Conservation (phyloP, 2,329 filamentous ascomycete genomes). For the Cercospora sesami region DNA sequence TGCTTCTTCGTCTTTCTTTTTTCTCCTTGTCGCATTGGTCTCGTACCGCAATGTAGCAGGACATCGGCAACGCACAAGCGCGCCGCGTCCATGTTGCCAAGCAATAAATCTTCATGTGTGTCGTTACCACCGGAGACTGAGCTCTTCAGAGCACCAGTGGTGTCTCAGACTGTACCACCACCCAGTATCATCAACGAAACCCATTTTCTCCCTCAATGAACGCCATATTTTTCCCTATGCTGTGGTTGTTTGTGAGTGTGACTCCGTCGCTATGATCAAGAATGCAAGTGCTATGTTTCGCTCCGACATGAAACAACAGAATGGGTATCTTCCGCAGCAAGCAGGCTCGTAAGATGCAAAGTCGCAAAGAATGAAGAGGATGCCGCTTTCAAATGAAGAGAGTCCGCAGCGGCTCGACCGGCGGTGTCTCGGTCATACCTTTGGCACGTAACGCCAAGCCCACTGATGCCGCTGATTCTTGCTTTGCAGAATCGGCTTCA, state of each 20-base stretch:
- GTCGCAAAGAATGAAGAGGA: slow-evolving; percentile 12
- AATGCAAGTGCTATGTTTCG: slow-evolving; percentile 22
- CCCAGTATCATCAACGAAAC: slow-evolving; percentile 7
- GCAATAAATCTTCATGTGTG: slow-evolving; percentile 5
- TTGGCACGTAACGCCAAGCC: slow-evolving; percentile 37
- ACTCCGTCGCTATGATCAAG: slow-evolving; percentile 20
- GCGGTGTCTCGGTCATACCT: slow-evolving; percentile 39
- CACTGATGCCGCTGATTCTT: slow-evolving; percentile 28
- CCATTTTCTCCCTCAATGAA: slow-evolving; percentile 2
- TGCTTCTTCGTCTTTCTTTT: slow-evolving; percentile 11
- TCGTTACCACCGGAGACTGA: slow-evolving; percentile 27
- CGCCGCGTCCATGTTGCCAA: background rate
- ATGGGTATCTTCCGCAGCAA: slow-evolving; percentile 23
- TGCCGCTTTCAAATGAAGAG: slow-evolving; percentile 41
- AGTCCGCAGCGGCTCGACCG: slow-evolving; percentile 41
- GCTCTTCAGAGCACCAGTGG: slow-evolving; percentile 32
- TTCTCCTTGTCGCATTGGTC: slow-evolving; percentile 15
- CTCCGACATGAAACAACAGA: slow-evolving; percentile 21
- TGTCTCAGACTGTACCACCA: slow-evolving; percentile 13
- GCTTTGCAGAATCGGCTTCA: slow-evolving; percentile 19
- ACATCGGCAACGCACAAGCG: slow-evolving; percentile 11
- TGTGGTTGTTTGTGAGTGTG: background rate
- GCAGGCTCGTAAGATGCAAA: slow-evolving; percentile 15
- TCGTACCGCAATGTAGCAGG: slow-evolving; percentile 10
- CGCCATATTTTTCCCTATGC: slow-evolving; percentile 14